These are phyloP conservation scores for Monilinia fructigena DNA, from an alignment of 2,329 filamentous ascomycete species.

Conservation along the genomic window DNA sequence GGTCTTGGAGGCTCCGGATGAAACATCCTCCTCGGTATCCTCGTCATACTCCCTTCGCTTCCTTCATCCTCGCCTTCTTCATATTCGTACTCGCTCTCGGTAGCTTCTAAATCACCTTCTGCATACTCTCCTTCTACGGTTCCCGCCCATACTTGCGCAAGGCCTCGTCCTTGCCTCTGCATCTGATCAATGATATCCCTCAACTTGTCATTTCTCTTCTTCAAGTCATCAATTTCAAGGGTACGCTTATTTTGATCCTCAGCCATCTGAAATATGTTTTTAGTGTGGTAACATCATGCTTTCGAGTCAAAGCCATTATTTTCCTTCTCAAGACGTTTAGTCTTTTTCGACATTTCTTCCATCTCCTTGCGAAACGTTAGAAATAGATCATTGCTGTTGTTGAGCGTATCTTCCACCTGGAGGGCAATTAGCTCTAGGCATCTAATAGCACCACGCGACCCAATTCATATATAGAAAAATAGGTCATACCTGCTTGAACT, in stretches of 20 bases:
- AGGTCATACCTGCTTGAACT: constrained; percentile 90
- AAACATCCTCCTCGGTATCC: constrained; percentile 43
- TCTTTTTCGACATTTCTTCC: constrained; percentile 99
- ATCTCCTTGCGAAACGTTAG: constrained; percentile 97
- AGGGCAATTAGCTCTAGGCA: constrained; percentile 45
- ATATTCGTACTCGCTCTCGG: constrained; percentile 64
- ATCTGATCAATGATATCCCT: constrained; percentile 94
- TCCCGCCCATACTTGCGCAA: constrained; percentile 60
- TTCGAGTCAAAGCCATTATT: constrained; percentile 86
- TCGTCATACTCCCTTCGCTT: constrained; percentile 47
- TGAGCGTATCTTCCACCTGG: constrained; percentile 96
- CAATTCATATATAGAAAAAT: constrained; percentile 10
- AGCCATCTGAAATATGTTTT: constrained; percentile 96
- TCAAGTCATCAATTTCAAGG: constrained; percentile 73
- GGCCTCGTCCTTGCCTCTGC: constrained; percentile 87
- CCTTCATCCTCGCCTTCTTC: constrained; percentile 57
- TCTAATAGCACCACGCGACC: constrained; percentile 12
- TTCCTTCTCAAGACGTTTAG: constrained; percentile 93
- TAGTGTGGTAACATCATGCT: constrained; percentile 93
- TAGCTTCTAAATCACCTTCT: constrained; percentile 52
- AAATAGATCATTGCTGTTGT: constrained; percentile 97
- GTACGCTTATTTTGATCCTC: constrained; percentile 80
- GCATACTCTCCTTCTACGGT: constrained; percentile 62
- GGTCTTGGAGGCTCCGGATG: constrained; percentile 37
- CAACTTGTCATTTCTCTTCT: constrained; percentile 79